These are phyloP conservation scores for Intubia oerlemansii DNA, from an alignment of 2,329 filamentous ascomycete species.

Conservation along the genomic window DNA sequence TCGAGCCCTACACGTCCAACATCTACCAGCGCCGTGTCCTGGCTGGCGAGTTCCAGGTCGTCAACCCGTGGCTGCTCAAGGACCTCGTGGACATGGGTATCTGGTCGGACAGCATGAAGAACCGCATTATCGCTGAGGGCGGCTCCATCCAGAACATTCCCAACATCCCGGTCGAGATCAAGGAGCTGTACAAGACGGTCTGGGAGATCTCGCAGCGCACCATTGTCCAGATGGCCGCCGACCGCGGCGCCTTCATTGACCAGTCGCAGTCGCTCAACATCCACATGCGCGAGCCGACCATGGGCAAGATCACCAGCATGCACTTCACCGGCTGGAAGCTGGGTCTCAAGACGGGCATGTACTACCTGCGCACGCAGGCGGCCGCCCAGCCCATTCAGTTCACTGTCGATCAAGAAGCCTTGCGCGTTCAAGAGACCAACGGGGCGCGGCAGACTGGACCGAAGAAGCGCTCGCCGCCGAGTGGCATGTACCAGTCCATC, in stretches of 20 bases:
- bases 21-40: constrained; percentile 98
- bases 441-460: constrained; percentile 43
- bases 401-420: constrained; percentile 90
- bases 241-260: constrained; percentile 96
- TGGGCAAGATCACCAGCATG: constrained; percentile 99
- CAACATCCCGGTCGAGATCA: constrained; percentile 90
- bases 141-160: constrained; percentile 93
- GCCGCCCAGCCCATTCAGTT: constrained; percentile 96
- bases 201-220: constrained; percentile 97
- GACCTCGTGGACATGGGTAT: constrained; percentile 94
- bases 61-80: constrained; percentile 97
- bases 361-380: constrained; percentile 96
- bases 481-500: constrained; percentile 34
- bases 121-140: constrained; percentile 93
- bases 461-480: constrained; percentile 44
- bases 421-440: constrained; percentile 70
- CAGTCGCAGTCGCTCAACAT: constrained; percentile 99
- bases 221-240: constrained; percentile 93
- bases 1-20: constrained; percentile 98
- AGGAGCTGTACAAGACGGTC: constrained; percentile 96
- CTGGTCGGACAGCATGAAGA: constrained; percentile 99
- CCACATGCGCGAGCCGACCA: constrained; percentile 96
- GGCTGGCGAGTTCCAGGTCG: constrained; percentile 96
- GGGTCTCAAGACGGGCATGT: constrained; percentile 98
- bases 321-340: constrained; percentile 99